A percentile compares a stretch with the other conserved stretches of the same genome.
phyloP scores from a whole-genome alignment of 2,329 filamentous ascomycete species.

The Fusarium pseudograminearum region DNA sequence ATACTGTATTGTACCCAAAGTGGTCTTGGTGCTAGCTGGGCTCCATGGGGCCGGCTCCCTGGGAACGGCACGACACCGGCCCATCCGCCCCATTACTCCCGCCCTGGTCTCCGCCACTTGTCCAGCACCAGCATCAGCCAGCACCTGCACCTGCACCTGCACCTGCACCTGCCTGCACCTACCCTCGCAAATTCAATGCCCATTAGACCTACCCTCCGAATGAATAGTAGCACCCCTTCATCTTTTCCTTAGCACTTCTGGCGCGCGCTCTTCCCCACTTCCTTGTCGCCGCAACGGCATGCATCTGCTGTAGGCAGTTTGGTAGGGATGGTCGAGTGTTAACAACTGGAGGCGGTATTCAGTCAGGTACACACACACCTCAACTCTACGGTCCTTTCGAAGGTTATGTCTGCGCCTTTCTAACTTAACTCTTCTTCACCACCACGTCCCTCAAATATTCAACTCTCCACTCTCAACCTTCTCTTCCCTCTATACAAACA shows the following conservation, averaged over 20 bases:
- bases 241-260: background rate
- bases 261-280: slow-evolving; percentile 25
- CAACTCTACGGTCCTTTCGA: background rate
- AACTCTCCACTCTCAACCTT: slow-evolving; percentile 13
- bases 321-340: background rate
- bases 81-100: slow-evolving; percentile 56
- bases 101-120: slow-evolving; percentile 50
- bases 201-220: slow-evolving; percentile 23
- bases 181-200: slow-evolving; percentile 13
- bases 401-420: slow-evolving; percentile 2
- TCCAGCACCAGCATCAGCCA: slow-evolving; percentile 20
- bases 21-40: slow-evolving; percentile 42
- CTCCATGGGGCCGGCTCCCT: slow-evolving; percentile 48
- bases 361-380: slow-evolving; percentile 12
- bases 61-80: slow-evolving; percentile 56
- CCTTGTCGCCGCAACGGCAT: slow-evolving; percentile 29
- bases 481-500: slow-evolving; percentile 11
- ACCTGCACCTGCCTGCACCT: too few relatives aligned
- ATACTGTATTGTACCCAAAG: slow-evolving; percentile 5
- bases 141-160: too few relatives aligned
- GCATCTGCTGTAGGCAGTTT: slow-evolving; percentile 12
- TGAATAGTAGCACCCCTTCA: background rate
- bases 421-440: slow-evolving; percentile 23
- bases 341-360: slow-evolving; percentile 5
- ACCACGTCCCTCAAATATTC: slow-evolving; percentile 6